These are phyloP conservation scores for Petunia secreta DNA, from an alignment of 257 asterid genomes.

Conservation along the genomic window DNA sequence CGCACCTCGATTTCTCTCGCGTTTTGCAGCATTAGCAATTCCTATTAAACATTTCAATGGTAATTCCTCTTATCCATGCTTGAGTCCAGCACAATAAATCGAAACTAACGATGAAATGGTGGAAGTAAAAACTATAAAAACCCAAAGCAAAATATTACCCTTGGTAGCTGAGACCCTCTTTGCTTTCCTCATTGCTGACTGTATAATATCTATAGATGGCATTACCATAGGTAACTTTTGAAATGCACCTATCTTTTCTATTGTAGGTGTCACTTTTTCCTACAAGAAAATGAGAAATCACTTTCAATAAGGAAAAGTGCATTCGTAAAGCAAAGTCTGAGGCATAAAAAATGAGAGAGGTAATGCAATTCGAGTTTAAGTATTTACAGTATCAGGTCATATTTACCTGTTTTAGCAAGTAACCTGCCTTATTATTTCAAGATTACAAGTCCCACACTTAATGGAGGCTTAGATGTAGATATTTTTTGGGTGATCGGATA, in stretches of 20 bases:
- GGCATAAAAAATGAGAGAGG: too few relatives aligned
- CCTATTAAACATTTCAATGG: slow-evolving; percentile 50
- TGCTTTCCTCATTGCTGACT: slow-evolving; percentile 84
- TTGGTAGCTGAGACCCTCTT: slow-evolving; percentile 81
- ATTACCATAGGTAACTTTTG: slow-evolving; percentile 97
- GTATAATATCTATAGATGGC: slow-evolving; percentile 80
- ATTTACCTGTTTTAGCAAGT: too few relatives aligned
- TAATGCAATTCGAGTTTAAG: not conserved
- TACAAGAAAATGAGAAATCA: slow-evolving; percentile 35
- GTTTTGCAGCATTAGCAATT: slow-evolving; percentile 83
- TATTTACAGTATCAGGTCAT: too few relatives aligned
- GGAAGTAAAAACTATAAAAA: slow-evolving; percentile 22
- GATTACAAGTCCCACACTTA: too few relatives aligned
- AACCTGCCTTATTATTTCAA: too few relatives aligned
- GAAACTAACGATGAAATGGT: slow-evolving; percentile 16
- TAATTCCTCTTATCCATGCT: slow-evolving; percentile 5
- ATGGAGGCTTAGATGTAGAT: too few relatives aligned
- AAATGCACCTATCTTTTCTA: slow-evolving; percentile 85
- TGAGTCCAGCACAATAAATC: slow-evolving; percentile 17
- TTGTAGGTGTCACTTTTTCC: slow-evolving; percentile 45
- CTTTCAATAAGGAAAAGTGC: not conserved
- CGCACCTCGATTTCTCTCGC: slow-evolving; percentile 93
- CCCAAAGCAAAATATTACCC: slow-evolving; percentile 53
- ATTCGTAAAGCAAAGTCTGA: not conserved
- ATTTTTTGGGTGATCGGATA: too few relatives aligned